Base-by-base conservation (phyloP, 129 eudicot genomes). In the Arctium minus region DNA sequence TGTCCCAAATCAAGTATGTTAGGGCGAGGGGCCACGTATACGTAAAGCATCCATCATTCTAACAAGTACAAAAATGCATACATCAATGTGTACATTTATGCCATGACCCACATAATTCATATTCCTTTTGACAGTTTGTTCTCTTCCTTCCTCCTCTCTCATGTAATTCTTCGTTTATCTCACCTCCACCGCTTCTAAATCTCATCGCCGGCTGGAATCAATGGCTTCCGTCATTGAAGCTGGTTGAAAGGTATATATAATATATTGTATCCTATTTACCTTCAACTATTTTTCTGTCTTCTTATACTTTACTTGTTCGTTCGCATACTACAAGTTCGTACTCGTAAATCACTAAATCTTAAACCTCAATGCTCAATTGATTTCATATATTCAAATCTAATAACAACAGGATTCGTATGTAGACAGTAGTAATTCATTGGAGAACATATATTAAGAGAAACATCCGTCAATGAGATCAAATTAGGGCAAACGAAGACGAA, bases 141-240 rank as follows among this genome's bases (percentile, higher is more conserved):
- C 33, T 37, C 68, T 73, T 33, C 64, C 69, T 70, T 82, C 27
- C 27, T 22, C 27, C 27, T 22, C 62, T 65, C 83, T 53, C 70
- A 44, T 69, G 75, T 70, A 60, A 69, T 37, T 80, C 71, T 62
- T 83, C 65, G 22, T 84, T 75, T 72, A 83, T 69, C 81, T 70
- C 74, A 69, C 39, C 3, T 72, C 10, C 70, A 84, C 77, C 32
- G 46, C 83, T 75, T 53, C 86, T 78, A 67, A 72, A 71, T 79
- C 27, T 22, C 27, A 22, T 22, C 27, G 27, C 27, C 27, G 27
- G 27, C 27, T 48, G 78, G 64, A 46, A 70, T 73, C 82, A 37
- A 95, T 95, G 98, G 97, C 92, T 85, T 91, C 94, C 69, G 15
- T 90, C 73, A 72, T 90, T 69, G 94, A 92, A 87, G 86, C 97